Evolutionary conservation across 2,329 filamentous ascomycete species (phyloP), one percentile per base, ranked within the genome.

Genomic region (Macrophomina pseudophaseolina): DNA sequence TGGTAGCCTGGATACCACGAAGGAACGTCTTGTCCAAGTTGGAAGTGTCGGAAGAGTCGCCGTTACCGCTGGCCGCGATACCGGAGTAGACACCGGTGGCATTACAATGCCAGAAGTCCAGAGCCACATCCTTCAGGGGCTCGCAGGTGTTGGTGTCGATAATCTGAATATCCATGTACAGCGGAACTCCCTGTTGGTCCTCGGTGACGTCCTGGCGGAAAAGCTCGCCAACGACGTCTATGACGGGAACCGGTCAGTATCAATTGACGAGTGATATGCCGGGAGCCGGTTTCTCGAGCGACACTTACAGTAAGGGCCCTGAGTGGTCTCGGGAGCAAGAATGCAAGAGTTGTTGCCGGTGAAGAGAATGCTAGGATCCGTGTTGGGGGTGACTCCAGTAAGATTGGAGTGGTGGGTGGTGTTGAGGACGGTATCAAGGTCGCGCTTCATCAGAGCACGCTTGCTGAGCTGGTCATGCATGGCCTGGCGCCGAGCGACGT

Each of bases 81-180:
- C 82, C 82, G 11, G 77, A 78, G 73, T 84, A 84, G 35, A 81
- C 74, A 51, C 75, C 74, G 6, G 76, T 78, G 46, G 71, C 71
- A 68, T 78, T 80, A 72, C 76, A 78, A 71, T 81, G 80, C 63
- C 85, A 87, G 70, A 86, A 81, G 71, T 87, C 84, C n/a, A 86
- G 72, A 66, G 79, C 83, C 11, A 80, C 78, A 59, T 82, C 74
- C 1, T 81, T 77, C 1, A 86, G 79, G 7, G 82, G 81, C 71
- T 85, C 75, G 75, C 85, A 87, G 3, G 84, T 86, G 52, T 81
- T 77, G 42, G 85, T 79, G 68, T 87, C 85, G 63, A 87, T 79
- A 65, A 87, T 78, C 73, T 87, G 85, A 68, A 85, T 80, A 70
- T 86, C 84, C 11, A 86, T 73, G 3, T 80, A 80, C 44, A 86